Evolutionary conservation across 1,139 yeast genomes (phyloP), one percentile per base, ranked within the genome.

Genomic region (Saccharomyces hybrid): DNA sequence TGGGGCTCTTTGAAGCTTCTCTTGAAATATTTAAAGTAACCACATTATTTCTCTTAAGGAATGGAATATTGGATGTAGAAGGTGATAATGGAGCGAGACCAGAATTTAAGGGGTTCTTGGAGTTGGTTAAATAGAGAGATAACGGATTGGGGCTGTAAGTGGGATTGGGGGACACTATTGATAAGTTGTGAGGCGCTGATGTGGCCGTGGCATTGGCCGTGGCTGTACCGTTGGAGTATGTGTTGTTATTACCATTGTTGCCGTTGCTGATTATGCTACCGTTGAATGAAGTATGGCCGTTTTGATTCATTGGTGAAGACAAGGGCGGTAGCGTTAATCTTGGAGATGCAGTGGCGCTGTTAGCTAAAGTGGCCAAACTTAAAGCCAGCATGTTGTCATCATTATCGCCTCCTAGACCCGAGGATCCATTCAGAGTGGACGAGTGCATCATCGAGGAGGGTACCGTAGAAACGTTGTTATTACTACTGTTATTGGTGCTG

Each of bases 341-440:
- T 6, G 66, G 66, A 9, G 65, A 61, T 4, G 65, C 61, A 8
- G 62, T 59, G 4, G 63, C 63, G 27, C 63, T 60, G 34, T 61
- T 61, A 7, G 66, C 66, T 64, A 63, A 60, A 2, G 64, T 61
- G 12, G 66, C 64, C 42, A 63, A 54, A 31, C 65, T 61, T 26
- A 63, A 53, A 4, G 66, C 66, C 41, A 63, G 48, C 64, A 63
- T 59, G 48, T 61, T 63, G 52, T 63, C 66, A 31, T 63, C 66
- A 32, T 61, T 59, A 46, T 60, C 63, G 31, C 55, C 62, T 7
- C 59, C 51, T 27, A 59, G 44, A 3, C 57, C 58, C 2, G 59
- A 57, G 19, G 59, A 54, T 24, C 58, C 58, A 47, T 57, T 55
- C 7, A 58, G 55, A n/a, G 59, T 49, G 26, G 58, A 48, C 26